Conservation (phyloP, 805 yeast genomes). For the Barnettozyma vustinii region DNA sequence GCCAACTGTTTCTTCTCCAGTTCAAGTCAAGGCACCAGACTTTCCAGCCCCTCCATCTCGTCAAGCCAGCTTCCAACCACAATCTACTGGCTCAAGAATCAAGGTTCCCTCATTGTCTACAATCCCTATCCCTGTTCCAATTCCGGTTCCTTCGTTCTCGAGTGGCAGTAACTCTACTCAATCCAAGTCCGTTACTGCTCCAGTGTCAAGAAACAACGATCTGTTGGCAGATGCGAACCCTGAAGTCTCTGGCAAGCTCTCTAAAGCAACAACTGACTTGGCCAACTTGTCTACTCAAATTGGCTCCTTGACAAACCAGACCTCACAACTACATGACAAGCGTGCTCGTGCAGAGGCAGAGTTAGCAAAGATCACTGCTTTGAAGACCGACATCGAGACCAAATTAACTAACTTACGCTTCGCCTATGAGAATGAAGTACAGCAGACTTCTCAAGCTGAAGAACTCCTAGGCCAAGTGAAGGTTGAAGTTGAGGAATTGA, state of each 20-base stretch:
- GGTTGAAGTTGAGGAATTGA: slow-evolving; percentile 61
- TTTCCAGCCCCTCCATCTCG: slow-evolving; percentile 1
- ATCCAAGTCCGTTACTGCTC: slow-evolving; percentile 10
- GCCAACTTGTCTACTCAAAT: slow-evolving; percentile 86
- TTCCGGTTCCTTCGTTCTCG: neutral
- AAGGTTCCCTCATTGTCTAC: neutral
- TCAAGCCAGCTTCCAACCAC: slow-evolving; percentile 9
- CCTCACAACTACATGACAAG: slow-evolving; percentile 62
- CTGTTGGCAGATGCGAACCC: slow-evolving; percentile 44
- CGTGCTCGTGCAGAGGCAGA: slow-evolving; percentile 74
- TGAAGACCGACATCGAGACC: slow-evolving; percentile 67
- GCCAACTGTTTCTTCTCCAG: slow-evolving; percentile 14
- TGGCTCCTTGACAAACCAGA: slow-evolving; percentile 70
- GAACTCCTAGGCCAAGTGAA: slow-evolving; percentile 50
- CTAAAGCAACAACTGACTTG: slow-evolving; percentile 77
- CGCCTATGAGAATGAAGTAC: slow-evolving; percentile 73
- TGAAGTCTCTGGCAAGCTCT: slow-evolving; percentile 60
- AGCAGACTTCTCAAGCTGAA: slow-evolving; percentile 71
- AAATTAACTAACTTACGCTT: slow-evolving; percentile 62
- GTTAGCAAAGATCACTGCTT: slow-evolving; percentile 55
- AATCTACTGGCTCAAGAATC: slow-evolving; percentile 3
- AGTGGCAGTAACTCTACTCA: neutral
- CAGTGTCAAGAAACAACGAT: slow-evolving; percentile 33
- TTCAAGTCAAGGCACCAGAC: neutral
- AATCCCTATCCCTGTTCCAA: slow-evolving; percentile 6